Evolutionary conservation across 345 rosid genomes (phyloP).

Genomic region (Pistacia integerrima): DNA sequence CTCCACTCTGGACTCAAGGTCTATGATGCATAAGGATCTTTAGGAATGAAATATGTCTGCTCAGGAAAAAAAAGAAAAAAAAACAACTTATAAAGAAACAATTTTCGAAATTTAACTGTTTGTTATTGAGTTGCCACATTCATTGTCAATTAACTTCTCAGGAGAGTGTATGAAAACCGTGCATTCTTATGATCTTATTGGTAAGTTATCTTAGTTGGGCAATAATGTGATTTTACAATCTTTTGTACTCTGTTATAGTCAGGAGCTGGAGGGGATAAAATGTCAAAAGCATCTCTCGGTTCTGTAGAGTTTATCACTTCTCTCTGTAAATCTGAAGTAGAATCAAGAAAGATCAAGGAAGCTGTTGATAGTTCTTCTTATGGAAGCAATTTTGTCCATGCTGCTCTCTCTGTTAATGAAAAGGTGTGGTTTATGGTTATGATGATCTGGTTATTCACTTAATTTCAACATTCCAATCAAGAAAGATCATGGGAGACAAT

Average conservation of each 20-base stretch:
- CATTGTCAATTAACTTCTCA: neutral
- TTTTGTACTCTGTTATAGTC: constrained; percentile 45
- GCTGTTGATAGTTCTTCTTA: constrained; percentile 81
- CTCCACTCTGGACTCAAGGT: no score
- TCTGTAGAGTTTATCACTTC: constrained; percentile 93
- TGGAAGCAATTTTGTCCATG: constrained; percentile 86
- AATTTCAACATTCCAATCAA: neutral
- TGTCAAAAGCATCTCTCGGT: constrained; percentile 85
- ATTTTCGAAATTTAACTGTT: neutral
- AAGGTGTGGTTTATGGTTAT: constrained; percentile 50
- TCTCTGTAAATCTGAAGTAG: constrained; percentile 68
- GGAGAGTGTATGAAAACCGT: neutral
- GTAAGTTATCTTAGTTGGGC: neutral
- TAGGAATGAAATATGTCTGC: no score
- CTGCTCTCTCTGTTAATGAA: constrained; percentile 87
- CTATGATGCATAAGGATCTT: no score
- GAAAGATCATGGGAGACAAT: neutral
- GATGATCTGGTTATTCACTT: neutral
- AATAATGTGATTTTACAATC: constrained; percentile 14
- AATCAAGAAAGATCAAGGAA: constrained; percentile 70
- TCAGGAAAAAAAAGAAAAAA: no score
- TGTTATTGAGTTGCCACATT: neutral
- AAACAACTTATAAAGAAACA: no score
- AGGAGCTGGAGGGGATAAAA: constrained; percentile 51
- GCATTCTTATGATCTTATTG: neutral